phyloP scores from a whole-genome alignment of 2,329 filamentous ascomycete species.

The Furcasterigmium furcatum region DNA sequence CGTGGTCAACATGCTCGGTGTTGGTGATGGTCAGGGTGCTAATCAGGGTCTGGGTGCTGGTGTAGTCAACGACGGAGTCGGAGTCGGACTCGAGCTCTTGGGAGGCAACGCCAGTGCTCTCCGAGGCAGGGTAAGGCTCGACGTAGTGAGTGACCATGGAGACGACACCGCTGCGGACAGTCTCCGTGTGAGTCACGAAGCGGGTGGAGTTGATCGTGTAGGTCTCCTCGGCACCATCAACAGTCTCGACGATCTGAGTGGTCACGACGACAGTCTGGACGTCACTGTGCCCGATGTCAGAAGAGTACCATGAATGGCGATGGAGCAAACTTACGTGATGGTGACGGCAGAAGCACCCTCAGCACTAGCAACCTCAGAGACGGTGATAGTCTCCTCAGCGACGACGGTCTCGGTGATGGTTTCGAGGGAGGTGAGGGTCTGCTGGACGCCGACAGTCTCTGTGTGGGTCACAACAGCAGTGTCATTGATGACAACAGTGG shows the following conservation, averaged over 20 bases:
- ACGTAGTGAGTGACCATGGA: neutral
- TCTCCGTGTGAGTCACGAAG: neutral
- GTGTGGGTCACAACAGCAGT: neutral
- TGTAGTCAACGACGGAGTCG: neutral
- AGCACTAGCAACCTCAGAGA: neutral
- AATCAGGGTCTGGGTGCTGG: conserved; percentile 7
- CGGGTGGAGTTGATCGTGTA: neutral
- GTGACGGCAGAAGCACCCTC: neutral
- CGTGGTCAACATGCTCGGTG: conserved; percentile 3
- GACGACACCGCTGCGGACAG: neutral
- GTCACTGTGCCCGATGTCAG: neutral
- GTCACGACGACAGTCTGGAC: conserved; percentile 1
- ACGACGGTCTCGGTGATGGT: neutral
- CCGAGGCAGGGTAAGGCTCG: neutral
- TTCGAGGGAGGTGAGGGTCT: neutral
- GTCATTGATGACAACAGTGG: neutral
- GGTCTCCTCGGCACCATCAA: neutral
- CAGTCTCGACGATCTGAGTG: conserved; percentile 1
- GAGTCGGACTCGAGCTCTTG: neutral
- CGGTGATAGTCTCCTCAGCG: neutral
- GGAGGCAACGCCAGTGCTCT: conserved; percentile 3
- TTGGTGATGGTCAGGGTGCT: conserved; percentile 3
- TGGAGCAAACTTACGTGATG: neutral
- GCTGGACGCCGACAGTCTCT: neutral
- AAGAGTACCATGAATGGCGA: neutral